A percentile compares a stretch with the other conserved stretches of the same genome.
Evolutionary conservation across 805 yeast genomes (phyloP).

Genomic region (Starmerella vitae): DNA sequence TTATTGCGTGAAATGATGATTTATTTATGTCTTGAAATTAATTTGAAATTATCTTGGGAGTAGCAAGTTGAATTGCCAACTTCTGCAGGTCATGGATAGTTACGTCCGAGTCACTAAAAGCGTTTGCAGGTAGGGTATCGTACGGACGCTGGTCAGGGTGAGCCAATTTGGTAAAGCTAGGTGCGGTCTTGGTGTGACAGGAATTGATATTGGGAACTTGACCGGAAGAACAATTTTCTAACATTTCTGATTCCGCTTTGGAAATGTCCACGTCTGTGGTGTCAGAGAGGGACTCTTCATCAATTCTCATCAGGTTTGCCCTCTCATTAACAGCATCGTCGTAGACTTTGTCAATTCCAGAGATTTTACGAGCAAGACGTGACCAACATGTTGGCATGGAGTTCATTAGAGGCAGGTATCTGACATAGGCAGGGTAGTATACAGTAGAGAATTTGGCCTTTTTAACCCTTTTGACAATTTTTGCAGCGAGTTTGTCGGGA

Average conservation of each 20-base stretch:
- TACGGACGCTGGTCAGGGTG: no score
- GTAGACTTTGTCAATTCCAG: conserved; percentile 51
- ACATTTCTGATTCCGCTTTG: background rate
- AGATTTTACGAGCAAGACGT: conserved; percentile 38
- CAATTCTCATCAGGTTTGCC: no score
- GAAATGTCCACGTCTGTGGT: background rate
- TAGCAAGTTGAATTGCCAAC: no score
- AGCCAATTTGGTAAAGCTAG: no score
- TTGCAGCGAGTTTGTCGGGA: conserved; percentile 49
- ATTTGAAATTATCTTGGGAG: no score
- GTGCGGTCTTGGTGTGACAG: no score
- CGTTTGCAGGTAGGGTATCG: no score
- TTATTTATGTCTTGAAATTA: no score
- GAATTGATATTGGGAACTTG: background rate
- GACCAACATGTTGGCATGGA: conserved; percentile 60
- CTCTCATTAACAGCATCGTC: conserved; percentile 5
- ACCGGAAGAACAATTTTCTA: no score
- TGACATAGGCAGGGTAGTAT: conserved; percentile 63
- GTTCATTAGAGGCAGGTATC: conserved; percentile 56
- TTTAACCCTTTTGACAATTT: conserved; percentile 42
- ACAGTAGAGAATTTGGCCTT: conserved; percentile 54
- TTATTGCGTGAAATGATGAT: no score
- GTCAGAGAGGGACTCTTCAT: background rate
- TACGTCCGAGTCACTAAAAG: no score
- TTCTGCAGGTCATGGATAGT: no score